Evolutionary conservation across 495 filamentous ascomycete species (phyloP).

Genomic region (Aspergillus sclerotioniger): DNA sequence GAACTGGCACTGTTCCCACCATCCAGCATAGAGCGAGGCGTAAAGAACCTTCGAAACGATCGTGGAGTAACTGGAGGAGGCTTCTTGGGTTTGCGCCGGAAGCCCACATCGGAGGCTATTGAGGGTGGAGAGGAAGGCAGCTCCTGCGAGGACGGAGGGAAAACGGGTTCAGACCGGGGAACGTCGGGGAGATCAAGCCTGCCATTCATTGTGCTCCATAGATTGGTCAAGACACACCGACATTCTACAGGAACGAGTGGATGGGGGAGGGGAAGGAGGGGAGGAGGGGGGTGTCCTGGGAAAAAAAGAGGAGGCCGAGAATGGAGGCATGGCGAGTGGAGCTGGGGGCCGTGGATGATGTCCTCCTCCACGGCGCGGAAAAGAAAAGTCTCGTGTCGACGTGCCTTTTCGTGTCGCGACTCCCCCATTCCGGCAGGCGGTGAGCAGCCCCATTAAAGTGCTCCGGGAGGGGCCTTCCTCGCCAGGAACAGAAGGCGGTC

Average conservation of each 20-base stretch:
- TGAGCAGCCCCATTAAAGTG: slow-evolving; percentile 13
- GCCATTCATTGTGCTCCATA: slow-evolving; percentile 36
- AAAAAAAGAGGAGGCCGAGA: slow-evolving; percentile 7
- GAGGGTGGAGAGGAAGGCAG: slow-evolving; percentile 49
- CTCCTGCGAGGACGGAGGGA: slow-evolving; percentile 35
- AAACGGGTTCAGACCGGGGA: slow-evolving; percentile 44
- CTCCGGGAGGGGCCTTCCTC: neutral
- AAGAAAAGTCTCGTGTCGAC: slow-evolving; percentile 23
- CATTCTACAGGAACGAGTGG: slow-evolving; percentile 24
- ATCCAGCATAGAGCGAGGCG: slow-evolving; percentile 56
- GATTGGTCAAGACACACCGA: slow-evolving; percentile 20
- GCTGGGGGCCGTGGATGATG: neutral
- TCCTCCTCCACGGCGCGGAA: neutral
- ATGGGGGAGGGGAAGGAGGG: slow-evolving; percentile 6
- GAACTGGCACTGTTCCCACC: slow-evolving; percentile 38
- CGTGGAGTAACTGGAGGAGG: slow-evolving; percentile 65
- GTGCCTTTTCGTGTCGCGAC: slow-evolving; percentile 31
- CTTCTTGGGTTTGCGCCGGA: slow-evolving; percentile 44
- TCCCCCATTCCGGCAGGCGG: slow-evolving; percentile 20
- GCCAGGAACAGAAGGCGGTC: slow-evolving; percentile 19
- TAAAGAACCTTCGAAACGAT: slow-evolving; percentile 81
- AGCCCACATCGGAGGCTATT: slow-evolving; percentile 41
- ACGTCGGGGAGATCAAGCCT: slow-evolving; percentile 37
- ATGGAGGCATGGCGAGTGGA: slow-evolving; percentile 21
- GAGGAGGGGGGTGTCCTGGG: slow-evolving; percentile 3